Evolutionary conservation across 352 stramenopile species (phyloP).

Genomic region (Pythium periplocum): DNA sequence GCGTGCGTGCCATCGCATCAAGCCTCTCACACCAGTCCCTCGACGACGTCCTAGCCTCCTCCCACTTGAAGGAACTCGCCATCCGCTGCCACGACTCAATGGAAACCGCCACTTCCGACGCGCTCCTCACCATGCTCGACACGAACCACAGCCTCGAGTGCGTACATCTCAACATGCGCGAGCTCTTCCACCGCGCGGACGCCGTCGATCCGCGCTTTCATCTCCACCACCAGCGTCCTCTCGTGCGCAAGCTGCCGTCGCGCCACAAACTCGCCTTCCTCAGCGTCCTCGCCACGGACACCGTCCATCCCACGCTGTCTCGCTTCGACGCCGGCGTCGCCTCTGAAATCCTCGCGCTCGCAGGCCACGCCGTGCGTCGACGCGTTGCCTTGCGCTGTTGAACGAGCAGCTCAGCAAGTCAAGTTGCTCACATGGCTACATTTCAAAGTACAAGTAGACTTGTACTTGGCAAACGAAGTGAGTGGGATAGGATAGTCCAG

Average conservation of each 20-base stretch:
- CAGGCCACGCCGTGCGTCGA: conserved; percentile 4
- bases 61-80: conserved; percentile 4
- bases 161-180: conserved; percentile 2
- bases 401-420: no score
- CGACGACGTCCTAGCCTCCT: neutral
- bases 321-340: conserved; percentile 5
- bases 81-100: neutral
- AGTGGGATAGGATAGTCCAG: no score
- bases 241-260: conserved; percentile 7
- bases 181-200: neutral
- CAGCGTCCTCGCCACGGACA: neutral
- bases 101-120: neutral
- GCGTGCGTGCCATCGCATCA: neutral
- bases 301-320: neutral
- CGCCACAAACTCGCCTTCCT: conserved; percentile 5
- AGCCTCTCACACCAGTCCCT: neutral
- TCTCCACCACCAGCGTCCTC: conserved; percentile 1
- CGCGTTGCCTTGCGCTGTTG: neutral
- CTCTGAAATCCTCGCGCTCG: conserved; percentile 7
- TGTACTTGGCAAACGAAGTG: no score
- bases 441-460: no score
- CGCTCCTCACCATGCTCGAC: conserved; percentile 4
- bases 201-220: neutral
- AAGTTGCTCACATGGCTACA: no score
- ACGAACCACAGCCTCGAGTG: conserved; percentile 4